Base-by-base conservation (phyloP, 2,329 filamentous ascomycete species). In the Aspergillus sp. region DNA sequence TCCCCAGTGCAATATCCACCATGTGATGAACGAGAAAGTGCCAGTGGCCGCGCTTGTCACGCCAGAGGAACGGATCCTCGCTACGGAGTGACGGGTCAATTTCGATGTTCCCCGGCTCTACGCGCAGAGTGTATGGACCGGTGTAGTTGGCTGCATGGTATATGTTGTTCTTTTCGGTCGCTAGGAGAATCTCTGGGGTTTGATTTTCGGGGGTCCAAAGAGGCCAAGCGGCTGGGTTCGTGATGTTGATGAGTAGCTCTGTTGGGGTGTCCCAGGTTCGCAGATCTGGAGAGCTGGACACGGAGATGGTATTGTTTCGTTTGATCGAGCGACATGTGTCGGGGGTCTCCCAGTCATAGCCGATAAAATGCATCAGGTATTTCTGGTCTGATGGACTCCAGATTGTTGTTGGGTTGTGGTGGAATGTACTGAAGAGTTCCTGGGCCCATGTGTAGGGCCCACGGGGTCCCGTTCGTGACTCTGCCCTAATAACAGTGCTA, bases 281-380 rank as follows among this genome's bases (percentile, higher is more conserved):
- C n/a, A 29, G 18, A 54, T 51, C 32, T 6, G 56, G 26, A 0
- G 61, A 56, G 14, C 52, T 56, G 12, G 62, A 52, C 39, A 63
- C 59, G 36, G 62, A 63, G 29, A 63, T 63, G 18, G 56, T 57
- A 16, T 63, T 62, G 6, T 57, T 55, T 46, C 62, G 58, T 11
- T 52, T 47, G 54, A 62, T 42, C 11, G 45, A 62, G 11, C 57
- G 26, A 52, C 68, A 71, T 6, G 52, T 62, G 3, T 57, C 58
- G 1, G 68, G 66, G 5, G 66, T 55, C 0, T 61, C 76, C 67
- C 71, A 55, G 61, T 49, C 74, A 67, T 52, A 68, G 4, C 80
- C 81, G 45, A 82, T 83, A 22, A 73, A 72, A 59, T 81, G 81
- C 1, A 83, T 62, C 0, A 83, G 65, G 47, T 80, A 83, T 20